Evolutionary conservation across 306 rosid genomes (phyloP).

Genomic region (Cucumis melo): DNA sequence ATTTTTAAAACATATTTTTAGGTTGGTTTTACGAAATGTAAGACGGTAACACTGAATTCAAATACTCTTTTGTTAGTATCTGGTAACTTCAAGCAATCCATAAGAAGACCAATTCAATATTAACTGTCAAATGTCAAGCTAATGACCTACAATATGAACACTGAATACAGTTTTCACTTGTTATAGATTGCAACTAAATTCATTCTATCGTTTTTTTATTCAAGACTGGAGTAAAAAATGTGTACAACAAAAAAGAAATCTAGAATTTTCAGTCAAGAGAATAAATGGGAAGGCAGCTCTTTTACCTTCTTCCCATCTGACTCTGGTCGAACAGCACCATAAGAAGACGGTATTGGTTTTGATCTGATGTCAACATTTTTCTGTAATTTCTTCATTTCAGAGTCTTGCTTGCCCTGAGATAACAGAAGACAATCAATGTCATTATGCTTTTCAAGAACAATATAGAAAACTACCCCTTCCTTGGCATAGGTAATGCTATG

Average conservation of each 20-base stretch:
- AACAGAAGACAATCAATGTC: neutral
- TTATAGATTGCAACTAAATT: neutral
- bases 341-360: constrained; percentile 61
- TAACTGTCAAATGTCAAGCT: neutral
- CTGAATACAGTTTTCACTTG: neutral
- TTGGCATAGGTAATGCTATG: neutral
- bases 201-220: neutral
- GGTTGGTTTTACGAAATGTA: too few relatives aligned
- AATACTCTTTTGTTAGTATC: neutral
- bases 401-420: constrained; percentile 45
- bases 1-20: too few relatives aligned
- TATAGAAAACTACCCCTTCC: neutral
- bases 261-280: neutral
- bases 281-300: neutral
- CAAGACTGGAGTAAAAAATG: neutral
- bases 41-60: too few relatives aligned
- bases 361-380: constrained; percentile 66
- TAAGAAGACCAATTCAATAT: neutral
- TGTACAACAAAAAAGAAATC: neutral
- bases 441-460: neutral
- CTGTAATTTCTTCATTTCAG: constrained; percentile 45
- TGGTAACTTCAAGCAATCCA: neutral
- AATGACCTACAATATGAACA: neutral
- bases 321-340: constrained; percentile 18
- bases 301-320: constrained; percentile 43